A percentile compares a stretch with the other conserved stretches of the same genome.
phyloP scores from a whole-genome alignment of 331 rosid species.

The Telfairia occidentalis region DNA sequence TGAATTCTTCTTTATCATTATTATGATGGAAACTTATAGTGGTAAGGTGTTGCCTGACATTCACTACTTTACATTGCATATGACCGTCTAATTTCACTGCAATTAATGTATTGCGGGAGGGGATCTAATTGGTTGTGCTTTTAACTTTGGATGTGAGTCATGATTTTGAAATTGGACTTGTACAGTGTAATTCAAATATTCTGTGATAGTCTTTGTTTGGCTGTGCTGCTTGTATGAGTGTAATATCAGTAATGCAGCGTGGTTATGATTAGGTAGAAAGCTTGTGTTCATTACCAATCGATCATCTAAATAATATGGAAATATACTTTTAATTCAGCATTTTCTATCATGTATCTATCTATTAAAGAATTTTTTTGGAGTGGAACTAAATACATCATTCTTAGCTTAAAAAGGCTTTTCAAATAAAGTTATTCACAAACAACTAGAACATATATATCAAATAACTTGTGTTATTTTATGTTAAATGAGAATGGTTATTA shows the following conservation, averaged over 20 bases:
- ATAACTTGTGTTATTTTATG: not conserved
- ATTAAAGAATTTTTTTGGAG: not conserved
- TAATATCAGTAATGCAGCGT: not conserved
- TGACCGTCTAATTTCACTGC: not conserved
- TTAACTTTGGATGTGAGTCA: not conserved
- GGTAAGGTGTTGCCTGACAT: not conserved
- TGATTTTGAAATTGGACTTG: not conserved
- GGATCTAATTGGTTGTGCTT: not conserved
- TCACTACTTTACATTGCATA: not conserved
- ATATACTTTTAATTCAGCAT: not conserved
- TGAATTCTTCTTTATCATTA: not conserved
- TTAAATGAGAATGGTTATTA: not conserved
- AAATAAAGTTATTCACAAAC: not conserved
- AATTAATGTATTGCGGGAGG: not conserved
- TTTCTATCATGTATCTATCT: not conserved
- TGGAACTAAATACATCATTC: not conserved
- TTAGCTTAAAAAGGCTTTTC: not conserved
- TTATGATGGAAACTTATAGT: not conserved
- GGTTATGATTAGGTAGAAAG: not conserved
- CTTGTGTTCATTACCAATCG: not conserved
- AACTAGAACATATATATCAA: not conserved
- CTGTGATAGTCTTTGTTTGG: not conserved
- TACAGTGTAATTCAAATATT: not conserved
- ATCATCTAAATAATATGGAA: not conserved
- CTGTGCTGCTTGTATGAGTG: not conserved